Percentiles rank a stretch among this genome's conserved stretches.
These are phyloP conservation scores for Wallacemonas sp. DNA, from an alignment of 208 protist species.

Conservation along the genomic window DNA sequence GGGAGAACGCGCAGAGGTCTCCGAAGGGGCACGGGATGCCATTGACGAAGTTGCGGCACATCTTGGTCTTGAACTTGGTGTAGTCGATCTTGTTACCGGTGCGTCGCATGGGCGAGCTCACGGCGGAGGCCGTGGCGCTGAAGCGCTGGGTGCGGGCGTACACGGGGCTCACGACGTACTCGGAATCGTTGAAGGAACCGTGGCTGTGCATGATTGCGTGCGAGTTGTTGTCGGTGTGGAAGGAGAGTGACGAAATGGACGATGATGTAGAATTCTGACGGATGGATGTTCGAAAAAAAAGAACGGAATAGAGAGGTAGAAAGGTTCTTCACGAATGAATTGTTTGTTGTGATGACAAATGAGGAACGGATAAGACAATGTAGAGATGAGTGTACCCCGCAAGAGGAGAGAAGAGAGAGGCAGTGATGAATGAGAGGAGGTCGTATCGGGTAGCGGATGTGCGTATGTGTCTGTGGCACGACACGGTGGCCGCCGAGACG, in stretches of 20 bases:
- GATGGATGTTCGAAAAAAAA: no score
- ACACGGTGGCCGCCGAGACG: no score
- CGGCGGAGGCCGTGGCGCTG: constrained; percentile 26
- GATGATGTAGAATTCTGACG: no score
- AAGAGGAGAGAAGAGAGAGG: no score
- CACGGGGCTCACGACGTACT: constrained; percentile 22
- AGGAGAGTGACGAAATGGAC: neutral
- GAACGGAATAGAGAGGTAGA: no score
- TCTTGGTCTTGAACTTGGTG: constrained; percentile 86
- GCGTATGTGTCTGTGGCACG: no score
- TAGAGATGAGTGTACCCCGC: no score
- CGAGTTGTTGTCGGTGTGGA: neutral
- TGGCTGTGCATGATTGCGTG: constrained; percentile 3
- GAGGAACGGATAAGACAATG: no score
- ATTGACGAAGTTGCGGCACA: constrained; percentile 83
- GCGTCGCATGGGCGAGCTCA: constrained; percentile 26
- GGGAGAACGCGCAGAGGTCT: constrained; percentile 86
- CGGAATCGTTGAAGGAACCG: constrained; percentile 12
- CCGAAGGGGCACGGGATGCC: constrained; percentile 78
- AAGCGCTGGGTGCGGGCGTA: constrained; percentile 28
- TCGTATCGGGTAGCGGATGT: no score
- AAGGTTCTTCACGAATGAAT: no score
- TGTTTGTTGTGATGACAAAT: no score
- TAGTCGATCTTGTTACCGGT: constrained; percentile 68
- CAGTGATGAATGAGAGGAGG: no score